phyloP scores from a whole-genome alignment of 495 filamentous ascomycete species.

The Podospora fimiseda region DNA sequence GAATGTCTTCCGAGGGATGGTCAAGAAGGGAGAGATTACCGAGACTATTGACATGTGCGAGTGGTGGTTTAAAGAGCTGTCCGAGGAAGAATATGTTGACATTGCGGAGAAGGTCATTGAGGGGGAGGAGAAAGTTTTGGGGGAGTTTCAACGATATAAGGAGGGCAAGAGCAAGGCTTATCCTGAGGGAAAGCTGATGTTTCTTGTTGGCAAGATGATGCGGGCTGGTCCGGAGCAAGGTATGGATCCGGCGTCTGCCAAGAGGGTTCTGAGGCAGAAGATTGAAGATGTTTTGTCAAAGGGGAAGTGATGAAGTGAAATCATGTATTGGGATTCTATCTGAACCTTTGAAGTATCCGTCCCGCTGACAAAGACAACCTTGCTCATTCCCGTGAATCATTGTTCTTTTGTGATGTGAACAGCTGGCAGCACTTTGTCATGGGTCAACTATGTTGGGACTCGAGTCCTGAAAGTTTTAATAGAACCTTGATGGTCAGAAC shows the following conservation, averaged over 20 bases:
- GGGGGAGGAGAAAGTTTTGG: constrained; percentile 54
- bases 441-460: too few relatives aligned
- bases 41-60: constrained; percentile 59
- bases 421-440: too few relatives aligned
- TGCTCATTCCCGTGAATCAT: too few relatives aligned
- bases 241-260: constrained; percentile 69
- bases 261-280: constrained; percentile 51
- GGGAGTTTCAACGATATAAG: constrained; percentile 62
- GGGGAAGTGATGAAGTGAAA: constrained; percentile 14
- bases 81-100: constrained; percentile 50
- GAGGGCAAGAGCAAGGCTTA: constrained; percentile 33
- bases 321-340: not conserved
- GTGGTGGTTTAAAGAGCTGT: constrained; percentile 59
- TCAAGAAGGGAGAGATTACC: constrained; percentile 40
- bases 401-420: too few relatives aligned
- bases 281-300: constrained; percentile 19
- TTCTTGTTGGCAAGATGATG: constrained; percentile 91
- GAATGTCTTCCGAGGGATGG: constrained; percentile 42
- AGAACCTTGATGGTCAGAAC: too few relatives aligned
- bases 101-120: constrained; percentile 48
- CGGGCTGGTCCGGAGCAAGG: constrained; percentile 64
- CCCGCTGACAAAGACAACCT: too few relatives aligned
- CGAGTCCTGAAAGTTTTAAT: too few relatives aligned
- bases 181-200: constrained; percentile 67
- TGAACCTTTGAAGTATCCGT: too few relatives aligned